Evolutionary conservation across 192 early-diverging fungal species (phyloP).

Genomic region (Coemansia reversa): DNA sequence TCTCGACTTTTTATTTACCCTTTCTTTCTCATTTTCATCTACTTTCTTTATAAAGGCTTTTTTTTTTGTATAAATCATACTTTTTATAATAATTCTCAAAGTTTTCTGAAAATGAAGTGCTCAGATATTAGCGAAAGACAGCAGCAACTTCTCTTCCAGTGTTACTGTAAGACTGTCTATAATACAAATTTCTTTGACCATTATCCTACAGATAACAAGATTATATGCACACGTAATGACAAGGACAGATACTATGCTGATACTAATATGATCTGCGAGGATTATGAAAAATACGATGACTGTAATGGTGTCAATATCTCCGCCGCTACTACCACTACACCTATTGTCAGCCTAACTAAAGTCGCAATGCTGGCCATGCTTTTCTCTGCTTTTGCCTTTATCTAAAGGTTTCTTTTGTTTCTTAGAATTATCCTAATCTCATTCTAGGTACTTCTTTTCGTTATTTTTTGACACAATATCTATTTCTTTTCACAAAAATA

Average conservation of each 20-base stretch:
- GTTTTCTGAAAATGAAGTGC: constrained; percentile 23
- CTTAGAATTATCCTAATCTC: constrained; percentile 18
- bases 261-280: constrained; percentile 32
- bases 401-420: constrained; percentile 5
- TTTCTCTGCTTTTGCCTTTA: constrained; percentile 5
- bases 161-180: constrained; percentile 51
- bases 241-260: constrained; percentile 22
- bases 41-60: constrained; percentile 4
- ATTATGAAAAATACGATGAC: constrained; percentile 38
- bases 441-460: constrained; percentile 4
- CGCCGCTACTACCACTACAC: background rate
- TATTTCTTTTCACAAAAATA: background rate
- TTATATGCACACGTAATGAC: constrained; percentile 45
- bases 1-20: background rate
- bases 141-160: constrained; percentile 41
- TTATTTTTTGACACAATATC: background rate
- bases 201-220: constrained; percentile 14
- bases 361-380: constrained; percentile 39
- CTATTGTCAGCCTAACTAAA: constrained; percentile 26
- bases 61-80: background rate
- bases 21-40: background rate
- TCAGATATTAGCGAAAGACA: constrained; percentile 46
- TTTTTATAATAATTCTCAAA: constrained; percentile 1
- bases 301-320: constrained; percentile 42
- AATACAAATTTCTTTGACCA: constrained; percentile 44